Percentiles rank a stretch among this genome's conserved stretches.
Conservation (phyloP, 352 stramenopile genomes). For the Pilasporangium apinafurcum region DNA sequence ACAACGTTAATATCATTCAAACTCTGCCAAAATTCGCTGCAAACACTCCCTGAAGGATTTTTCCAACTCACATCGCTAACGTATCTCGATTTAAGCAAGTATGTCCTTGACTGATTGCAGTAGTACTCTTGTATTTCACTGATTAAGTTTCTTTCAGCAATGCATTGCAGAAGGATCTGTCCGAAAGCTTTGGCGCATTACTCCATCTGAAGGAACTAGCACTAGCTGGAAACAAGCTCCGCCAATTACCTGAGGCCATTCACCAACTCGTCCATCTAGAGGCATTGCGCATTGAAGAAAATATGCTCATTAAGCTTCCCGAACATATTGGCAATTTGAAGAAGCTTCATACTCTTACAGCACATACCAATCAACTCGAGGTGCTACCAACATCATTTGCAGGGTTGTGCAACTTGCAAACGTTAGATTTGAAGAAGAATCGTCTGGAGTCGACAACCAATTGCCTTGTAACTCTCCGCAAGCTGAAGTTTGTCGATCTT, state of each 20-base stretch:
- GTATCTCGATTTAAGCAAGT: constrained; percentile 76
- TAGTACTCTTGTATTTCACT: background rate
- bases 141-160: constrained; percentile 53
- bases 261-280: constrained; percentile 41
- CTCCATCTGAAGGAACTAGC: constrained; percentile 55
- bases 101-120: constrained; percentile 6
- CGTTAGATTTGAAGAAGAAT: constrained; percentile 78
- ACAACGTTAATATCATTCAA: constrained; percentile 56
- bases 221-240: constrained; percentile 57
- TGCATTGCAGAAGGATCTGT: constrained; percentile 42
- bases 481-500: constrained; percentile 68
- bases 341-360: constrained; percentile 54
- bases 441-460: constrained; percentile 35
- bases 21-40: constrained; percentile 62
- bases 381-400: constrained; percentile 38
- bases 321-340: constrained; percentile 40
- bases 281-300: constrained; percentile 56
- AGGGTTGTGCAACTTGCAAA: constrained; percentile 43
- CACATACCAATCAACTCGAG: constrained; percentile 54
- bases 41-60: constrained; percentile 47
- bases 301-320: constrained; percentile 38
- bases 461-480: constrained; percentile 26
- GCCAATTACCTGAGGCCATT: constrained; percentile 45
- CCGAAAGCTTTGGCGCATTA: constrained; percentile 40
- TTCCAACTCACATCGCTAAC: constrained; percentile 52